A percentile compares a stretch with the other conserved stretches of the same genome.
These are phyloP conservation scores for Trichoderma oligosporum DNA, from an alignment of 2,329 filamentous ascomycete genomes.

Conservation along the genomic window DNA sequence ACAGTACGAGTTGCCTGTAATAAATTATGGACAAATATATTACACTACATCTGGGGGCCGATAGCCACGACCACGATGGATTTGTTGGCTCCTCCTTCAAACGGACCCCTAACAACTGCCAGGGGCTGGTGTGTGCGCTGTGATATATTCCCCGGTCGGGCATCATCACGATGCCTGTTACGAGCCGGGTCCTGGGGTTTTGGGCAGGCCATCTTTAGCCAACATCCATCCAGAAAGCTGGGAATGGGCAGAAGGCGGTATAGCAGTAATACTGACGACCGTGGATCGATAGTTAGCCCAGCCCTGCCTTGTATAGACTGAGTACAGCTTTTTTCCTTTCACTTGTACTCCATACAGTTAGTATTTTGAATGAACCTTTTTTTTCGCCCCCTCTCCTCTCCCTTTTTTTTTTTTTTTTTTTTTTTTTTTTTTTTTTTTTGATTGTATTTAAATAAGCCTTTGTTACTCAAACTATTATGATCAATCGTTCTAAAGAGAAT, in stretches of 20 bases:
- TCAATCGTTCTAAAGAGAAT: too few relatives aligned
- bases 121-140: slow-evolving; percentile 12
- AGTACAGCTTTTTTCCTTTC: neutral
- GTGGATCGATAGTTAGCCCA: neutral
- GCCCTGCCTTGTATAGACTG: neutral
- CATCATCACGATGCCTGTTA: slow-evolving; percentile 1
- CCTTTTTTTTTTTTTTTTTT: too few relatives aligned
- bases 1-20: too few relatives aligned
- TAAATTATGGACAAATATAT: too few relatives aligned
- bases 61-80: neutral
- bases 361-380: too few relatives aligned
- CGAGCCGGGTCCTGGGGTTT: neutral
- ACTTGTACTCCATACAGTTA: too few relatives aligned
- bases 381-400: neutral
- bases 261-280: neutral
- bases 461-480: too few relatives aligned
- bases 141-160: slow-evolving; percentile 18
- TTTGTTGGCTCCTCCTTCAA: neutral
- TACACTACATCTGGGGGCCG: too few relatives aligned
- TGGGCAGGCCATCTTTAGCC: neutral
- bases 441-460: too few relatives aligned
- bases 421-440: too few relatives aligned
- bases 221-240: neutral
- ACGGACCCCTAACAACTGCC: neutral
- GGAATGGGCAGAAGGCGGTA: neutral